These are phyloP conservation scores for Tolypocladium capitatum DNA, from an alignment of 2,329 filamentous ascomycete species.

Conservation along the genomic window DNA sequence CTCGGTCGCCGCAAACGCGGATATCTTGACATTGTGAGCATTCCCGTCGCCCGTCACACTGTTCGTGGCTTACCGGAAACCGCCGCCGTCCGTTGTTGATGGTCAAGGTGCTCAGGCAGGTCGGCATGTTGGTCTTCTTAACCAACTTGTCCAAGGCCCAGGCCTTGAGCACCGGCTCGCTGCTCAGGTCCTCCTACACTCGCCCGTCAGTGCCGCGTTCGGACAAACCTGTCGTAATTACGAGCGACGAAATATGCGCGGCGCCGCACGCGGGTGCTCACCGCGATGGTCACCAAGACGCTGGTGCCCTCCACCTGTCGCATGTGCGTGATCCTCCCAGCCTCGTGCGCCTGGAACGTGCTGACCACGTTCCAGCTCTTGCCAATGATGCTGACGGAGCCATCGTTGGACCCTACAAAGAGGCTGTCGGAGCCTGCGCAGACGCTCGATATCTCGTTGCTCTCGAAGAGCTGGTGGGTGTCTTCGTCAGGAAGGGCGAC, in stretches of 20 bases:
- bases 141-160: conserved; percentile 91
- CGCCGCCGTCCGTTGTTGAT: conserved; percentile 85
- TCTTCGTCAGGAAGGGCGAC: conserved; percentile 71
- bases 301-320: conserved; percentile 81
- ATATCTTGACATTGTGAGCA: conserved; percentile 41
- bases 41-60: fast-evolving
- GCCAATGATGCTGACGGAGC: conserved; percentile 76
- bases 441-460: conserved; percentile 69
- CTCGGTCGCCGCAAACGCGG: conserved; percentile 74
- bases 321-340: conserved; percentile 75
- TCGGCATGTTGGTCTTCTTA: conserved; percentile 83
- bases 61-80: conserved; percentile 57
- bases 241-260: neutral
- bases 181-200: conserved; percentile 67
- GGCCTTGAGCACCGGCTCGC: conserved; percentile 85
- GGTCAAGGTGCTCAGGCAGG: conserved; percentile 71
- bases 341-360: conserved; percentile 76
- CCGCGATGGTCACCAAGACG: conserved; percentile 68
- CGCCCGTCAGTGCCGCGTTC: neutral
- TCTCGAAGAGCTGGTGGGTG: conserved; percentile 64
- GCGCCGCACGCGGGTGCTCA: conserved; percentile 16
- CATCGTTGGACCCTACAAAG: conserved; percentile 77
- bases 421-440: conserved; percentile 81
- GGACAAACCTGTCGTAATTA: neutral
- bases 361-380: conserved; percentile 75